A percentile compares a stretch with the other conserved stretches of the same genome.
These are phyloP conservation scores for Paramyrothecium sp. DNA, from an alignment of 2,329 filamentous ascomycete genomes.

Conservation along the genomic window DNA sequence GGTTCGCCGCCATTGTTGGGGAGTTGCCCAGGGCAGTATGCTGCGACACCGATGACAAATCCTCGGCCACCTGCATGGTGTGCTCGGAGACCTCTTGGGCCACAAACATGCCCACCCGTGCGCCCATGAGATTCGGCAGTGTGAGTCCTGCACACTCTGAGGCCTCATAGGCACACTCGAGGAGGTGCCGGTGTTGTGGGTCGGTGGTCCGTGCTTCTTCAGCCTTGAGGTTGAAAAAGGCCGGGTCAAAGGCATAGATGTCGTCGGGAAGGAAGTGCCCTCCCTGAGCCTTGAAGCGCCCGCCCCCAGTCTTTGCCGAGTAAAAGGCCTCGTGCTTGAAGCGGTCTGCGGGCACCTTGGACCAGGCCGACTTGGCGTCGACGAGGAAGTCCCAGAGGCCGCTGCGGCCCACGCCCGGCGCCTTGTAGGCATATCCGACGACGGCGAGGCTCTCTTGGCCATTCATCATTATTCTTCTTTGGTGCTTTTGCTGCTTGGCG, in stretches of 20 bases:
- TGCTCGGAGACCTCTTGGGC: slow-evolving; percentile 8
- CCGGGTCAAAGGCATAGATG: slow-evolving; percentile 19
- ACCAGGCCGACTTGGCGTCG: slow-evolving; percentile 29
- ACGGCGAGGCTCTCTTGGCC: background rate
- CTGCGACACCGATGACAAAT: slow-evolving; percentile 30
- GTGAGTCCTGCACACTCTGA: slow-evolving; percentile 46
- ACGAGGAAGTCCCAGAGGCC: slow-evolving; percentile 17
- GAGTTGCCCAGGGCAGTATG: background rate
- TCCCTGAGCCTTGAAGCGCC: slow-evolving; percentile 9
- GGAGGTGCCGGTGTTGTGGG: slow-evolving; percentile 45
- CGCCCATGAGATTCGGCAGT: slow-evolving; percentile 40
- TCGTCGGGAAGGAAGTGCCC: slow-evolving; percentile 25
- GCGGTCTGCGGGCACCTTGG: slow-evolving; percentile 38
- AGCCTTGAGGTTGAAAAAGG: slow-evolving; percentile 19
- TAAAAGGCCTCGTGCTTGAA: slow-evolving; percentile 42
- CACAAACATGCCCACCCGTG: slow-evolving; percentile 40
- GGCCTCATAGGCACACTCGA: slow-evolving; percentile 48
- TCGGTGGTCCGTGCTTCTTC: slow-evolving; percentile 26
- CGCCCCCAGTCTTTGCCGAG: slow-evolving; percentile 2
- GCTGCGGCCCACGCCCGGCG: background rate
- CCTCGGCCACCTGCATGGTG: background rate
- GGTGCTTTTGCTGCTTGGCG: background rate
- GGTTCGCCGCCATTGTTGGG: slow-evolving; percentile 24
- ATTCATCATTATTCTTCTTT: background rate
- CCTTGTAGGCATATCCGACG: background rate